Evolutionary conservation across 2,329 filamentous ascomycete species (phyloP), one percentile per base, ranked within the genome.

Genomic region (Aspergillus sergii): DNA sequence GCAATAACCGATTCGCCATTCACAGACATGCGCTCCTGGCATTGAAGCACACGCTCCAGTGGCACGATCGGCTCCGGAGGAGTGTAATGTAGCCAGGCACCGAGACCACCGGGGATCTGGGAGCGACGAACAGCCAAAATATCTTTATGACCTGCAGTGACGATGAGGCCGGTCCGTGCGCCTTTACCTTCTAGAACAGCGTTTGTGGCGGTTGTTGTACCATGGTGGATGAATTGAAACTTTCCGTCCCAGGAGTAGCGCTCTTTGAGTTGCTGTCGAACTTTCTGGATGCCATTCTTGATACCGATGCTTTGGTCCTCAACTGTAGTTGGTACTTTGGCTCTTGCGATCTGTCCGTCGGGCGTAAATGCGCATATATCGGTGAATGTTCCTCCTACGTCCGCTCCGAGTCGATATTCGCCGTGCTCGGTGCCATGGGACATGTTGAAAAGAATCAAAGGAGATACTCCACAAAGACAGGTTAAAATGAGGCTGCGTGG

Each of bases 41-140:
- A 81, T 67, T 83, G 77, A 1, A 84, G 77, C 0, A 82, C 82
- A 1, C 79, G 71, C 67, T 84, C 83, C 2, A 84, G 72, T 1
- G 83, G 82, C 3, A 84, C 81, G 16, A 83, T 75, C 1, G 83
- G 82, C 36, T 82, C 76, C 0, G 83, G 82, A 4, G 82, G 80
- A 0, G 77, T 73, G 64, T 76, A 84, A 58, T 81, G 79, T 62
- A 84, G 77, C 83, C 82, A 85, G 12, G 80, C 81, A 1, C 81
- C 82, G 11, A 85, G 70, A 3, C 81, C 81, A 4, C 83, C 83
- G 0, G 82, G 82, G n/a, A 85, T 84, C 60, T 84, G 82, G 23
- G 80, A 83, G 30, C 82, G 74, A 10, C 82, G 73, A 12, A 82
- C 72, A 0, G 78, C 78, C 56, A 84, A 71, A 51, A 84, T 78